Base-by-base conservation (phyloP, 192 early-diverging fungal species). In the Podila epigama region DNA sequence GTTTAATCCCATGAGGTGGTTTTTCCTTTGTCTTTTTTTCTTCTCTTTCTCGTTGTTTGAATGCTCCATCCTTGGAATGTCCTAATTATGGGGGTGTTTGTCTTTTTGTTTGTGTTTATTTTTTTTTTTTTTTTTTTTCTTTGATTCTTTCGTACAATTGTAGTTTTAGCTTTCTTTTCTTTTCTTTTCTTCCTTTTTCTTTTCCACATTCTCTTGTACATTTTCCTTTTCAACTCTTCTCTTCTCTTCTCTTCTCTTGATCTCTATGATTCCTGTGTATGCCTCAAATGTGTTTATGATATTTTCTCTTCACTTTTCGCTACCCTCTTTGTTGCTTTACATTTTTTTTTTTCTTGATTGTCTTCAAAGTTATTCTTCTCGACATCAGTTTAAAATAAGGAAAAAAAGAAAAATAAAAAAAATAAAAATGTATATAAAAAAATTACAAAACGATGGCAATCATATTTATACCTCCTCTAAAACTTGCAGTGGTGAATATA, bases 401-500 rank as follows among this genome's bases (percentile, higher is more conserved):
- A 10, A 27, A 16, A 8, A 55, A 55, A 3, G 2, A 58, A 33
- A 34, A 2, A 55, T 36, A 27, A 18, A 39, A 11, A 39, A 28
- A 58, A 39, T 15, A 32, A 55, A 7, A 54, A 32, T 54, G 11
- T 60, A 32, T 50, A 22, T 35, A 54, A 29, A 48, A 35, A 15
- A 18, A 9, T 29, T 12, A n/a, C n/a, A n/a, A n/a, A n/a, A n/a
- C n/a, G n/a, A n/a, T n/a, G n/a, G n/a, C n/a, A n/a, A n/a, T n/a
- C n/a, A n/a, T n/a, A n/a, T n/a, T n/a, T 48, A 18, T 48, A 48
- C 25, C 16, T 44, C 8, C 15, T 68, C 58, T 85, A 89, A 48
- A 85, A 87, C 34, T 84, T 84, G 58, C 86, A 89, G 25, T 82
- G 75, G 20, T 87, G 80, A 52, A 78, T 69, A 57, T 87, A 77